Percentiles rank a stretch among this genome's conserved stretches.
Evolutionary conservation across 2,329 filamentous ascomycete genomes (phyloP).

Genomic region (Salinomyces thailandicus): DNA sequence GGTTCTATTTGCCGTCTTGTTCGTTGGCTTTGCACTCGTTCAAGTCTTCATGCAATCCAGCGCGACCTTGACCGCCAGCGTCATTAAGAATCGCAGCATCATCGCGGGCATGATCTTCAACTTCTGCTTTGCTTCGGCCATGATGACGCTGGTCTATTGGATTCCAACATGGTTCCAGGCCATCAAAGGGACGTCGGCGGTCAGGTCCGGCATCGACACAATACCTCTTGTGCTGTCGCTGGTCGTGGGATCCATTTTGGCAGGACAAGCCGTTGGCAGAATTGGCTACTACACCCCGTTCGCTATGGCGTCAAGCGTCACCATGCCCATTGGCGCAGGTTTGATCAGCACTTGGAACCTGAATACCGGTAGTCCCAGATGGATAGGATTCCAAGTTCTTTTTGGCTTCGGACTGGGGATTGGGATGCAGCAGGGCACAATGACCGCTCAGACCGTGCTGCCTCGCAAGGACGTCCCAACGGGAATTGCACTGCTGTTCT

Average conservation of each 20-base stretch:
- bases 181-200: slow-evolving; percentile 36
- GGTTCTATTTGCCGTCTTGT: slow-evolving; percentile 32
- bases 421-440: slow-evolving; percentile 32
- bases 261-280: slow-evolving; percentile 28
- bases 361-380: slow-evolving; percentile 1
- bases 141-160: slow-evolving; percentile 35
- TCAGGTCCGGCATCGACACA: slow-evolving; percentile 38
- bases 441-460: slow-evolving; percentile 31
- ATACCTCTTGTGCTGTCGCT: slow-evolving; percentile 35
- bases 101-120: slow-evolving; percentile 29
- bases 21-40: slow-evolving; percentile 34
- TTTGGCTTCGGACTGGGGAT: slow-evolving; percentile 36
- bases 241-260: slow-evolving; percentile 32
- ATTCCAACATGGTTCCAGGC: slow-evolving; percentile 39
- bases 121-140: slow-evolving; percentile 28
- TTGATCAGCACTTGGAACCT: slow-evolving; percentile 16
- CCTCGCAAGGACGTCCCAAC: slow-evolving; percentile 28
- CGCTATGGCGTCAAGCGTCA: slow-evolving; percentile 28
- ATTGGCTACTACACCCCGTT: slow-evolving; percentile 40
- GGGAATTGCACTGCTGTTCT: slow-evolving; percentile 32
- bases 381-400: slow-evolving; percentile 40
- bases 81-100: slow-evolving; percentile 36
- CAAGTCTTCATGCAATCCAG: slow-evolving; percentile 34
- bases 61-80: slow-evolving; percentile 34
- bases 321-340: slow-evolving; percentile 35